Conservation (phyloP, 495 filamentous ascomycete genomes). For the Annulohypoxylon nitens region DNA sequence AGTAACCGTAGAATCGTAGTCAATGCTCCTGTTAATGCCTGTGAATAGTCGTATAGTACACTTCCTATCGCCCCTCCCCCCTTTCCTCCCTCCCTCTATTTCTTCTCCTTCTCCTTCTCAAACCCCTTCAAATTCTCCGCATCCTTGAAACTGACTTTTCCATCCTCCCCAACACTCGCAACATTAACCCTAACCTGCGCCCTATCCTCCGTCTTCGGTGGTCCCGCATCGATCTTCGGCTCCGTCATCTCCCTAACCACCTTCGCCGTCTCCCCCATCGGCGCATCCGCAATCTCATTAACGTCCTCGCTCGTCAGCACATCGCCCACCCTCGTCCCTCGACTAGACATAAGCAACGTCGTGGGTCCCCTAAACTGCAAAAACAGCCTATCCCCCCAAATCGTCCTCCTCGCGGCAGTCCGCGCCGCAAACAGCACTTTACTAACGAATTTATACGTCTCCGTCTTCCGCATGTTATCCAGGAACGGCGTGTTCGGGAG, state of each 20-base stretch:
- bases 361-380: conserved; percentile 88
- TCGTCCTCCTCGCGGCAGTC: conserved; percentile 79
- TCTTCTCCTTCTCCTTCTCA: conserved; percentile 47
- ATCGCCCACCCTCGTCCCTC: conserved; percentile 80
- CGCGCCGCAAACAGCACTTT: conserved; percentile 72
- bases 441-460: conserved; percentile 76
- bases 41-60: conserved; percentile 26
- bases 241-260: conserved; percentile 61
- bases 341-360: conserved; percentile 86
- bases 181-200: conserved; percentile 57
- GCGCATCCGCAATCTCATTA: conserved; percentile 84
- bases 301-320: conserved; percentile 79
- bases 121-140: conserved; percentile 67
- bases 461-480: conserved; percentile 72
- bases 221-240: conserved; percentile 54
- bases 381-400: conserved; percentile 97
- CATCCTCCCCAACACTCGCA: conserved; percentile 72
- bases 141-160: conserved; percentile 78
- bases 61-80: not conserved
- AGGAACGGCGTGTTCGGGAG: conserved; percentile 74
- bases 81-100: not conserved
- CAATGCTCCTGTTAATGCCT: conserved; percentile 9
- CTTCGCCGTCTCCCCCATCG: conserved; percentile 68
- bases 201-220: conserved; percentile 52
- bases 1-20: not conserved